Evolutionary conservation across 352 stramenopile species (phyloP), one percentile per base, ranked within the genome.

Genomic region (Phytophthora colocasiae): DNA sequence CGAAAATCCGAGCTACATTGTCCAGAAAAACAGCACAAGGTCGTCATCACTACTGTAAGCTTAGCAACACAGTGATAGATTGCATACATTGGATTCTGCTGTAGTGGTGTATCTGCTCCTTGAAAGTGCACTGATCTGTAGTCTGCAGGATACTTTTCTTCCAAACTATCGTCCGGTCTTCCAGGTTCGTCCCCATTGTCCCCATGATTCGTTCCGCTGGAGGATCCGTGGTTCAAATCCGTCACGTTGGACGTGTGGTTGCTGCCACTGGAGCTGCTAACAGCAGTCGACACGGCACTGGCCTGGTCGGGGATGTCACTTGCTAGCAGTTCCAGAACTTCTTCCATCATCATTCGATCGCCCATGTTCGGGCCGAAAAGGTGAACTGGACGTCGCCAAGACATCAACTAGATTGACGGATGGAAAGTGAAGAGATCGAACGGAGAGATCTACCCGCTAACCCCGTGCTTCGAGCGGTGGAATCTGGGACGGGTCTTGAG

Each of bases 311-410:
- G 45, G 32, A 57, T 60, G 32, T 66, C 60, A 1, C 36, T 31
- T 3, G 46, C 65, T 45, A 78, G 31, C 5, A 78, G 53, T 40
- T 74, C 59, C 27, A 78, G 44, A 39, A 78, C 49, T 44, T 78
- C 69, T 29, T 64, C 38, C 69, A 78, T 75, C 69, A 78, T 75
- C 6, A 24, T n/a, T 7, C 41, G 59, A 17, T 78, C 65, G 14
- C 49, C 45, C 47, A 46, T 17, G 32, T 22, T 59, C 2, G 32
- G 31, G n/a, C 46, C 57, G 43, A 72, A 65, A 27, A 70, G 45
- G 15, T 76, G 7, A 46, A n/a, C 29, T 26, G 54, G 59, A 46
- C 45, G 55, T 26, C 52, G 51, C 54, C 46, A 73, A 24, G 56
- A 55, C 63, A 72, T 72, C 11, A 17, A 29, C 14, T 22, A 50